These are phyloP conservation scores for Phaeosphaeriaceae sp. DNA, from an alignment of 2,329 filamentous ascomycete species.

Conservation along the genomic window DNA sequence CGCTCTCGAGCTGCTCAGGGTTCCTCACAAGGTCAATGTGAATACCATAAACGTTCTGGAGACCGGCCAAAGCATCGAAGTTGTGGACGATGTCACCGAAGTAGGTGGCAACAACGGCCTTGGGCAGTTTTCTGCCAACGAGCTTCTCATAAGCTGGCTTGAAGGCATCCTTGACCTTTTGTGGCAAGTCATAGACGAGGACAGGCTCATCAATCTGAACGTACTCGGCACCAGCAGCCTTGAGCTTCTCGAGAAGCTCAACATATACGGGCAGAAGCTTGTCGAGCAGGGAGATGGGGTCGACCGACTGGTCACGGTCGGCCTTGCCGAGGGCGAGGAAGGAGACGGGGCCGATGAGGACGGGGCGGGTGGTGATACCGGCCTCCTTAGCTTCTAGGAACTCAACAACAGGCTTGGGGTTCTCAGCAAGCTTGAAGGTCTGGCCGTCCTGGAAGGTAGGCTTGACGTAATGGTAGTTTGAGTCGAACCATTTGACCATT, in stretches of 20 bases:
- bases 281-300: slow-evolving; percentile 91
- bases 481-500: slow-evolving; percentile 99
- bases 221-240: slow-evolving; percentile 92
- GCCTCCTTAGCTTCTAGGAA: slow-evolving; percentile 98
- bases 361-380: slow-evolving; percentile 89
- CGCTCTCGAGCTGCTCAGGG: slow-evolving; percentile 93
- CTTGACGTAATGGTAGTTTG: slow-evolving; percentile 99
- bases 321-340: slow-evolving; percentile 98
- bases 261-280: slow-evolving; percentile 95
- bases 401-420: slow-evolving; percentile 92
- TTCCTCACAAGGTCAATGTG: slow-evolving; percentile 97
- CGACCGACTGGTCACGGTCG: slow-evolving; percentile 90
- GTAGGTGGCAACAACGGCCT: slow-evolving; percentile 93
- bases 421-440: slow-evolving; percentile 84
- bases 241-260: slow-evolving; percentile 89
- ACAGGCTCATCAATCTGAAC: slow-evolving; percentile 99
- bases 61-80: slow-evolving; percentile 82
- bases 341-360: slow-evolving; percentile 93
- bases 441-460: slow-evolving; percentile 97
- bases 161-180: slow-evolving; percentile 94
- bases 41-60: slow-evolving; percentile 77
- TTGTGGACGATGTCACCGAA: slow-evolving; percentile 99
- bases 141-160: slow-evolving; percentile 97
- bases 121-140: slow-evolving; percentile 78
- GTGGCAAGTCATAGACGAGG: slow-evolving; percentile 90